Evolutionary conservation across 139 green algal genomes (phyloP), one percentile per base, ranked within the genome.

Genomic region (Tetradesmus lagerheimii): DNA sequence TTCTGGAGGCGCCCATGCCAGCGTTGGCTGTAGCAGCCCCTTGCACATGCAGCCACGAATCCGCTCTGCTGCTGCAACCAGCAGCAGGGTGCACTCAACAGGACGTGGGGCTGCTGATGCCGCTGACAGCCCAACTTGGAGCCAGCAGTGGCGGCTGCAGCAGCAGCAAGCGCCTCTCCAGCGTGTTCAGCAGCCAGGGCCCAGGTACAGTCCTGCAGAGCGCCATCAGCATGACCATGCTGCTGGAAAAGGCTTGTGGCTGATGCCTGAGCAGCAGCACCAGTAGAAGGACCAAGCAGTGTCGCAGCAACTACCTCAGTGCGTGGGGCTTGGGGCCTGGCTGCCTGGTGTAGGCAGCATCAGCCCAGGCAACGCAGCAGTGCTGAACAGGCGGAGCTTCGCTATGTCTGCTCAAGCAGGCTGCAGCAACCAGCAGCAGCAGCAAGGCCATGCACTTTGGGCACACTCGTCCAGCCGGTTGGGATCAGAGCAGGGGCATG

Each of bases 131-230:
- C 25, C 31, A 20, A 39, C 47, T 14, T 62, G 47, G 47, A 11
- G 29, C 27, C 50, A 88, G 83, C 38, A 66, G 64, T 62, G 39
- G 47, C 38, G 64, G 23, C 83, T 64, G 12, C 62, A 88, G 50
- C 82, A 87, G 82, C 53, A 79, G 18, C 35, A 50, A 74, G 45
- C 29, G 39, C 25, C 20, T 64, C 5, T 62, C 47, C 47, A 62
- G 47, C 47, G 20, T 23, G 27, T n/a, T 1, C 45, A 86, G n/a
- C 25, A 71, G 57, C 20, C 31, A 23, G 4, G 57, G 57, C 31
- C 57, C 8, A 31, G 57, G 25, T 6, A 71, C 45, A 37, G 81
- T 16, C 11, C 20, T 4, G 5, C 53, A 35, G 35, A 87, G 34
- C 43, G n/a, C 37, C 45, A 74, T 5, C 50, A 87, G 43, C 45